Base-by-base conservation (phyloP, 768 basidiomycete genomes). In the Russula griseocarnosa region DNA sequence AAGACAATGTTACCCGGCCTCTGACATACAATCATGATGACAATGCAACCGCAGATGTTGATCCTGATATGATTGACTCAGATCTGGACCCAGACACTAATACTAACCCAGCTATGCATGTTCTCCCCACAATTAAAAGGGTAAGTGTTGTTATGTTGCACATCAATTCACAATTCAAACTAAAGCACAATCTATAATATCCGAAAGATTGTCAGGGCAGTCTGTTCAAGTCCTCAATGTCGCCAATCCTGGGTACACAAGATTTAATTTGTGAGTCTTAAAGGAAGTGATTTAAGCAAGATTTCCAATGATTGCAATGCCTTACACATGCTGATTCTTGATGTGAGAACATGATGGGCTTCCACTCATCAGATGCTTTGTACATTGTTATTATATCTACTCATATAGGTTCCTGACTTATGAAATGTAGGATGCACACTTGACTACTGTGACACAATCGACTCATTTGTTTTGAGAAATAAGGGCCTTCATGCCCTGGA, bases 331-430 rank as follows among this genome's bases (percentile, higher is more conserved):
- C 30, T 60, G 0, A 44, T 60, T 11, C 51, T 60, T 0, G 59
- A 60, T 60, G 51, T 60, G 40, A 42, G 30, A 13, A 60, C 59
- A 0, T n/a, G n/a, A 18, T 60, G 59, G 59, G 36, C 51, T 0
- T 60, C 58, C 5, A 60, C 58, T 0, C 50, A 38, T 34, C 32
- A 30, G 6, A 30, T 30, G 30, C 30, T 30, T 30, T 6, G 30
- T 30, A 6, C 30, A 6, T 30, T 30, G 10, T 11, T 3, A 10
- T 34, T 34, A 34, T 34, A 34, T 0, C 3, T 34, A 10, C 32
- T 34, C 11, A 6, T 34, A 34, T 34, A 34, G 30, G 30, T 30
- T 34, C 10, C 10, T 34, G 10, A 10, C 32, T 34, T 34, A 34
- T 34, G 9, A 10, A 3, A 10, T 2, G 6, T 5, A 60, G 59